These are phyloP conservation scores for Eucommia ulmoides DNA, from an alignment of 257 asterid species.

Conservation along the genomic window DNA sequence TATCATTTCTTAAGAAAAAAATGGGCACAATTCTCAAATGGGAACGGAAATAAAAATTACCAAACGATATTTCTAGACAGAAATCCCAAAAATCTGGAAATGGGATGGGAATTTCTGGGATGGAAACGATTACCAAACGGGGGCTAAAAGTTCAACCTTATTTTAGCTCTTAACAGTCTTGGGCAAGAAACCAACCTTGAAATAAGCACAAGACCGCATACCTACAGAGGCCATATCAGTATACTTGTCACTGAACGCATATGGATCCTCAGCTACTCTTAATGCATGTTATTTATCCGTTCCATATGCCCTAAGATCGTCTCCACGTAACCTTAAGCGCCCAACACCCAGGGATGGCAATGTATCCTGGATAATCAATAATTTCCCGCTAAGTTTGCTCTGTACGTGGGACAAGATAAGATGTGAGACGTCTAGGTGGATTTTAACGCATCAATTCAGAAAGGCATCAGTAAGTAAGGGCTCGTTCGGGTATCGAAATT, in stretches of 20 bases:
- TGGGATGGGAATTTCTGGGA: too few relatives aligned
- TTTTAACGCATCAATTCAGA: background rate
- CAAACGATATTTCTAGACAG: too few relatives aligned
- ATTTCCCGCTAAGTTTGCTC: slow-evolving; percentile 95
- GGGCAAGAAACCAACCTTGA: too few relatives aligned
- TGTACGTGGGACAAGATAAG: slow-evolving; percentile 23
- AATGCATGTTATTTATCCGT: slow-evolving; percentile 79
- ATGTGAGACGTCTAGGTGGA: background rate
- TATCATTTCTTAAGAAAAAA: too few relatives aligned
- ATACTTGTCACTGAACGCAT: slow-evolving; percentile 90
- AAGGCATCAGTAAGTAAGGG: slow-evolving; percentile 32
- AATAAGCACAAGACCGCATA: slow-evolving; percentile 11
- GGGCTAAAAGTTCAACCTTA: too few relatives aligned
- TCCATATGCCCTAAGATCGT: slow-evolving; percentile 74
- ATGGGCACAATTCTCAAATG: too few relatives aligned
- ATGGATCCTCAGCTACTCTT: slow-evolving; percentile 95
- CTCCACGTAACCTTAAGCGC: slow-evolving; percentile 88
- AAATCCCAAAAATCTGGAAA: too few relatives aligned
- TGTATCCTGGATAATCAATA: slow-evolving; percentile 82
- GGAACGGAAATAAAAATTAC: too few relatives aligned
- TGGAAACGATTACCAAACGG: too few relatives aligned
- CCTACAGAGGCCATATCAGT: slow-evolving; percentile 92
- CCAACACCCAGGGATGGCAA: slow-evolving; percentile 96
- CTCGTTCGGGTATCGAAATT: slow-evolving; percentile 99
- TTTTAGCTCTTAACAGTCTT: too few relatives aligned